These are phyloP conservation scores for Leccinum griseonigrum DNA, from an alignment of 1,284 basidiomycete species.

Conservation along the genomic window DNA sequence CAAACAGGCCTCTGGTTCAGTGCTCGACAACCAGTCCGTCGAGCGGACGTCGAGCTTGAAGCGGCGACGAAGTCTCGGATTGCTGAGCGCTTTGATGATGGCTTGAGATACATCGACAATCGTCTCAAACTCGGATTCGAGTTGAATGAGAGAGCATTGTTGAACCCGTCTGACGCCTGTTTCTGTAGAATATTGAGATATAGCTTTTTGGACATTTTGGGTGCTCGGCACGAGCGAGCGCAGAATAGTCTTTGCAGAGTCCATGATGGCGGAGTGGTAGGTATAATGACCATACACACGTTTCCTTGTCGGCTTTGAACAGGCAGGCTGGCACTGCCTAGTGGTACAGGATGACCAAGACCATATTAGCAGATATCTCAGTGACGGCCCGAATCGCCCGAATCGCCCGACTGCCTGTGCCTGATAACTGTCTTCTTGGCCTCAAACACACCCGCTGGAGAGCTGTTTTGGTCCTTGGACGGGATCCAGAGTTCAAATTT, in stretches of 20 bases:
- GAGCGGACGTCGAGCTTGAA: slow-evolving; percentile 6
- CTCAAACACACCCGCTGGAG: too few species aligned
- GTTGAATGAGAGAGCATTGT: slow-evolving; percentile 8
- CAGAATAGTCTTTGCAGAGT: slow-evolving; percentile 6
- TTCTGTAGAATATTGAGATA: neutral
- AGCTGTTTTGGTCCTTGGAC: too few species aligned
- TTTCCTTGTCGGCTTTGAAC: too few species aligned
- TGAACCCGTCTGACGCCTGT: slow-evolving; percentile 1
- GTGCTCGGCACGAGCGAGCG: neutral
- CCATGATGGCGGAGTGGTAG: neutral
- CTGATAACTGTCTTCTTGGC: too few species aligned
- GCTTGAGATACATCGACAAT: slow-evolving; percentile 1
- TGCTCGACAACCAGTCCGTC: slow-evolving; percentile 7
- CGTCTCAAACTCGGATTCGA: slow-evolving; percentile 14
- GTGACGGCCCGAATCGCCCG: too few species aligned
- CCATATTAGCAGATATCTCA: too few species aligned
- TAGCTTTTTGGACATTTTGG: neutral
- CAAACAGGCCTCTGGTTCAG: slow-evolving; percentile 7
- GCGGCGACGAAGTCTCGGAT: neutral
- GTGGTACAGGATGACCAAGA: too few species aligned
- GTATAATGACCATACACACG: too few species aligned
- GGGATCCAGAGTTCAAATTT: too few species aligned
- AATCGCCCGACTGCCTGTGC: too few species aligned
- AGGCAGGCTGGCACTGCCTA: too few species aligned
- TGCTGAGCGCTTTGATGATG: slow-evolving; percentile 3